phyloP scores from a whole-genome alignment of 345 rosid genomes.

The Isatis tinctoria region DNA sequence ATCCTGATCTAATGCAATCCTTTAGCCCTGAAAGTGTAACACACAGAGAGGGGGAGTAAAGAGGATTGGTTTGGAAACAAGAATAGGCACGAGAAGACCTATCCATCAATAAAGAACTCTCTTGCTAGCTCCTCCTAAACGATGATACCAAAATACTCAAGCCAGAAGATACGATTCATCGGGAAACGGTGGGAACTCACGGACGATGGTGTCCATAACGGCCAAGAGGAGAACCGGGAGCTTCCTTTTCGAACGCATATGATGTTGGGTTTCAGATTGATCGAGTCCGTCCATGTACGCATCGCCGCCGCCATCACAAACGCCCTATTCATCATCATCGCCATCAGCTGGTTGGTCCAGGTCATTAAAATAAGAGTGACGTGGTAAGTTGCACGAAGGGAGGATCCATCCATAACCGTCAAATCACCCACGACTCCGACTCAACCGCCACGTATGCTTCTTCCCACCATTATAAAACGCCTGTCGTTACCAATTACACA shows the following conservation, averaged over 20 bases:
- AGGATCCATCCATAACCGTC: not conserved
- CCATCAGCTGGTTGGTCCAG: conserved; percentile 16
- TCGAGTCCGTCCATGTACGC: not conserved
- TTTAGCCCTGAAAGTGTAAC: conserved; percentile 52
- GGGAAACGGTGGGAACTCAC: too few species aligned
- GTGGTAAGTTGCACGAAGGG: not conserved
- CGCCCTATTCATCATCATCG: not conserved
- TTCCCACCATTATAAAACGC: not conserved
- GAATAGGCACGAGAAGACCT: not conserved
- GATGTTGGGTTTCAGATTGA: not conserved
- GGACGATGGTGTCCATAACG: conserved; percentile 95
- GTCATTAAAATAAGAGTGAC: conserved; percentile 8
- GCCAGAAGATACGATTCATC: conserved; percentile 34
- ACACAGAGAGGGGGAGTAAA: not conserved
- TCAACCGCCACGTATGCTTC: not conserved
- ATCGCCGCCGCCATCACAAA: conserved; percentile 18
- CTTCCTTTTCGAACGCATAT: conserved; percentile 29
- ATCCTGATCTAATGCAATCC: conserved; percentile 64
- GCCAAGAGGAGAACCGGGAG: conserved; percentile 91
- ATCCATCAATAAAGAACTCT: conserved; percentile 76
- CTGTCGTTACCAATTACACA: not conserved
- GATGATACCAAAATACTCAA: not conserved
- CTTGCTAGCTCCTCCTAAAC: conserved; percentile 65
- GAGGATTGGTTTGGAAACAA: not conserved
- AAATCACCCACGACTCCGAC: conserved; percentile 8